Percentiles rank a stretch among this genome's conserved stretches.
These are phyloP conservation scores for Heritiera littoralis DNA, from an alignment of 345 rosid species.

Conservation along the genomic window DNA sequence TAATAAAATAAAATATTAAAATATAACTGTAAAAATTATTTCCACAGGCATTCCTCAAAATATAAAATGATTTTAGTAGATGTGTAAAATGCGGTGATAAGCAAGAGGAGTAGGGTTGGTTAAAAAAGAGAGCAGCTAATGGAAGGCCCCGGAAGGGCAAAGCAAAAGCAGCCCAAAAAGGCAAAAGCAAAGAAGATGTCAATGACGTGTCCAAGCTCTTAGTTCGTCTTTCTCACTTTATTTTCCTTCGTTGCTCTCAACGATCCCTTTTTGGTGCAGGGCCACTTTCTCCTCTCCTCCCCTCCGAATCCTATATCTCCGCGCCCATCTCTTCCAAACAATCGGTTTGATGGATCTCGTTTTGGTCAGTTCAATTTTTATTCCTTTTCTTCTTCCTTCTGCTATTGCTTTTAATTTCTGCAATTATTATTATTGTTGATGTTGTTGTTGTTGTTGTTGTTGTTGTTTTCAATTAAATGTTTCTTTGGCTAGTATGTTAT, in stretches of 20 bases:
- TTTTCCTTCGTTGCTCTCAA: neutral
- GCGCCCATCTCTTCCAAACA: neutral
- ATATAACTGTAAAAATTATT: too few relatives aligned
- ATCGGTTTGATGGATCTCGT: neutral
- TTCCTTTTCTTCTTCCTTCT: neutral
- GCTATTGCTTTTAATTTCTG: neutral
- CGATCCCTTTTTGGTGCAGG: neutral
- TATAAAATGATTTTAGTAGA: too few relatives aligned
- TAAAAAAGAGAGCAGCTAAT: neutral
- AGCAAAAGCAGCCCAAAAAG: neutral
- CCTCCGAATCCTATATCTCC: neutral
- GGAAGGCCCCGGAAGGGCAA: neutral
- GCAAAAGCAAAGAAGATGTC: too few relatives aligned
- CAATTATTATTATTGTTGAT: neutral
- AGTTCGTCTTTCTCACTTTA: neutral
- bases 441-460: neutral
- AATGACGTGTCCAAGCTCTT: neutral
- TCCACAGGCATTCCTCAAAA: too few relatives aligned
- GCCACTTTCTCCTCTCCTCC: neutral
- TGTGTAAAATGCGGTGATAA: too few relatives aligned
- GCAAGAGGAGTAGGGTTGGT: neutral
- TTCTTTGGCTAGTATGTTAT: neutral
- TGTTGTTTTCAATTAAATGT: neutral
- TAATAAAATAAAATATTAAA: too few relatives aligned
- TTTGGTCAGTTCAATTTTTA: slow-evolving; percentile 9